These are phyloP conservation scores for Clavispora santaluciae DNA, from an alignment of 805 yeast species.

Conservation along the genomic window DNA sequence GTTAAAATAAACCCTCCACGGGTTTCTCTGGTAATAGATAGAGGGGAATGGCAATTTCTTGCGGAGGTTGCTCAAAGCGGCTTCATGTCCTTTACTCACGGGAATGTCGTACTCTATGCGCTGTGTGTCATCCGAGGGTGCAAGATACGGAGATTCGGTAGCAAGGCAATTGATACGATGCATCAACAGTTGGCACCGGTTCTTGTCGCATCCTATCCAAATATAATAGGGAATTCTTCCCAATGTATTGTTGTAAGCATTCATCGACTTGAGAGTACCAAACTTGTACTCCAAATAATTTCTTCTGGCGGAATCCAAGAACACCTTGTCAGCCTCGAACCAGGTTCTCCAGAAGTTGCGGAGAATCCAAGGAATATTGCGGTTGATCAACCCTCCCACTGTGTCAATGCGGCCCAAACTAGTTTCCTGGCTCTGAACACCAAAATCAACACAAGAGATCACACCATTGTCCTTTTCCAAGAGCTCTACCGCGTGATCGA, in stretches of 20 bases:
- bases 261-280: conserved; percentile 74
- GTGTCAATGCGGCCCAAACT: conserved; percentile 67
- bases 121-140: conserved; percentile 43
- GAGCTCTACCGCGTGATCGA: conserved; percentile 57
- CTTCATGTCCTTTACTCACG: conserved; percentile 69
- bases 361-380: conserved; percentile 72
- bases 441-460: conserved; percentile 72
- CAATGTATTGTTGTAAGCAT: conserved; percentile 56
- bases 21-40: conserved; percentile 68
- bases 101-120: conserved; percentile 26
- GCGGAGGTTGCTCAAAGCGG: conserved; percentile 57
- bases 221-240: conserved; percentile 80
- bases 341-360: conserved; percentile 83
- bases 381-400: conserved; percentile 64
- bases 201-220: conserved; percentile 63
- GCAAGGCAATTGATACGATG: conserved; percentile 70
- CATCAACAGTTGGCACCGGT: conserved; percentile 37
- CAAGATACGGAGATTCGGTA: conserved; percentile 77
- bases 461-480: conserved; percentile 55
- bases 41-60: conserved; percentile 76
- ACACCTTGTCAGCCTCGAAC: conserved; percentile 82
- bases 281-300: conserved; percentile 78
- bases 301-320: conserved; percentile 74
- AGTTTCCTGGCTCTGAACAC: conserved; percentile 64
- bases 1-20: conserved; percentile 78